A percentile compares a stretch with the other conserved stretches of the same genome.
phyloP scores from a whole-genome alignment of 495 filamentous ascomycete genomes.

The Cercophora samala region DNA sequence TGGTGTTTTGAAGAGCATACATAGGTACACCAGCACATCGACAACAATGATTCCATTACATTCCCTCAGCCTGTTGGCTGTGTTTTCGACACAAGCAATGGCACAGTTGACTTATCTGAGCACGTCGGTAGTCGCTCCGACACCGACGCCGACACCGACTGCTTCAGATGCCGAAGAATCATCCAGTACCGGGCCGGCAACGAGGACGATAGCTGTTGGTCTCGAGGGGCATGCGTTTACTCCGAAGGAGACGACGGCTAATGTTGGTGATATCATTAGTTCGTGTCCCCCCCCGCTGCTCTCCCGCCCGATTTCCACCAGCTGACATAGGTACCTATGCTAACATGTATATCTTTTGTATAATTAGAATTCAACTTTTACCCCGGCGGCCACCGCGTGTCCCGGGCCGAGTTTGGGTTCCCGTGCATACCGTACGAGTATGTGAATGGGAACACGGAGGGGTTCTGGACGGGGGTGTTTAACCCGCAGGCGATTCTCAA shows the following conservation, averaged over 20 bases:
- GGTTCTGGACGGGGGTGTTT: constrained; percentile 49
- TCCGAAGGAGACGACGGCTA: constrained; percentile 34
- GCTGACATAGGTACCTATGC: too few species aligned
- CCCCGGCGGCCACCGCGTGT: constrained; percentile 58
- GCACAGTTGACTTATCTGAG: constrained; percentile 12
- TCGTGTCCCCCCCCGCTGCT: background rate
- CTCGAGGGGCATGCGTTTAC: constrained; percentile 36
- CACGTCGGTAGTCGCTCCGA: background rate
- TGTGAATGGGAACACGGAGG: constrained; percentile 38
- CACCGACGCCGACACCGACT: constrained; percentile 2
- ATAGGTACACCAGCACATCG: background rate
- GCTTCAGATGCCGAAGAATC: too few species aligned
- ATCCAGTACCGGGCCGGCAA: constrained; percentile 21
- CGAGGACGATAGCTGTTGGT: constrained; percentile 33
- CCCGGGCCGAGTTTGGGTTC: constrained; percentile 49
- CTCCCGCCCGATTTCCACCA: background rate
- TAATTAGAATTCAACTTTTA: constrained; percentile 54
- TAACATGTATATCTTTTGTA: constrained; percentile 9
- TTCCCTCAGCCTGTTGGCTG: constrained; percentile 15
- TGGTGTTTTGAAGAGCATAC: background rate
- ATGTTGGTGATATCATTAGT: constrained; percentile 43
- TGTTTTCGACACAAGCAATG: background rate
- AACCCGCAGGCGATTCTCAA: constrained; percentile 35
- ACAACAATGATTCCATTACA: background rate
- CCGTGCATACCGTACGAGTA: constrained; percentile 61